Percentiles rank a stretch among this genome's conserved stretches.
phyloP scores from a whole-genome alignment of 345 rosid species.

The Eucalyptus regnans region DNA sequence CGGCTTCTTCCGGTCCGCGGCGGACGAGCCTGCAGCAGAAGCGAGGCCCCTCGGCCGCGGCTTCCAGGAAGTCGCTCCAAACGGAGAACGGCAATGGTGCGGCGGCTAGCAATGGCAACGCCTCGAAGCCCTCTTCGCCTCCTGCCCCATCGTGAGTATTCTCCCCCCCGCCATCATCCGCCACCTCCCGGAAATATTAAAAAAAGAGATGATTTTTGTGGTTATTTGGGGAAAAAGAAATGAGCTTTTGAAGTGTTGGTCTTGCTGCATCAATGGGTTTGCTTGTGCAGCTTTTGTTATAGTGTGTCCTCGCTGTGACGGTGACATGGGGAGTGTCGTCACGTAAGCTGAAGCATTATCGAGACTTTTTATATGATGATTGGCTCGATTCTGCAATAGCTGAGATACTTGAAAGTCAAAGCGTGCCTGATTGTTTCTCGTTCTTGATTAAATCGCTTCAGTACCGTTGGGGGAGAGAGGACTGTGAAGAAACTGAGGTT shows the following conservation, averaged over 20 bases:
- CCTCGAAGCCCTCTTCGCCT: conserved; percentile 69
- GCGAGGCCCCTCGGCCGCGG: conserved; percentile 28
- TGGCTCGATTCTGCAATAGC: background rate
- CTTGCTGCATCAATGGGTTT: background rate
- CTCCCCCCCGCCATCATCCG: background rate
- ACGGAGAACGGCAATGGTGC: conserved; percentile 33
- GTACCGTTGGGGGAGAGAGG: conserved; percentile 51
- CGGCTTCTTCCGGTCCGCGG: conserved; percentile 37
- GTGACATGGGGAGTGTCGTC: background rate
- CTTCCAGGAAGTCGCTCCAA: conserved; percentile 34
- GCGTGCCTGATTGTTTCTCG: background rate
- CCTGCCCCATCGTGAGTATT: conserved; percentile 26
- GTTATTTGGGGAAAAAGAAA: background rate
- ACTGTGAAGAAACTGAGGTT: conserved; percentile 85
- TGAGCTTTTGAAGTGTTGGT: background rate
- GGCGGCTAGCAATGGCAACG: conserved; percentile 16
- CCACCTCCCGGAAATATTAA: background rate
- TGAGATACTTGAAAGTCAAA: background rate
- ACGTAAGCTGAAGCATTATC: background rate
- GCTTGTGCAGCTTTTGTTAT: background rate
- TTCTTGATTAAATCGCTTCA: background rate
- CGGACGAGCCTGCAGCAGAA: conserved; percentile 32
- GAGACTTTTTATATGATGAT: background rate
- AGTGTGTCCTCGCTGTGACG: background rate
- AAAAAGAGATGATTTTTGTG: background rate